Evolutionary conservation across 371 early-diverging fungal genomes (phyloP), one percentile per base, ranked within the genome.

Genomic region (Paraphysoderma sedebokerense): DNA sequence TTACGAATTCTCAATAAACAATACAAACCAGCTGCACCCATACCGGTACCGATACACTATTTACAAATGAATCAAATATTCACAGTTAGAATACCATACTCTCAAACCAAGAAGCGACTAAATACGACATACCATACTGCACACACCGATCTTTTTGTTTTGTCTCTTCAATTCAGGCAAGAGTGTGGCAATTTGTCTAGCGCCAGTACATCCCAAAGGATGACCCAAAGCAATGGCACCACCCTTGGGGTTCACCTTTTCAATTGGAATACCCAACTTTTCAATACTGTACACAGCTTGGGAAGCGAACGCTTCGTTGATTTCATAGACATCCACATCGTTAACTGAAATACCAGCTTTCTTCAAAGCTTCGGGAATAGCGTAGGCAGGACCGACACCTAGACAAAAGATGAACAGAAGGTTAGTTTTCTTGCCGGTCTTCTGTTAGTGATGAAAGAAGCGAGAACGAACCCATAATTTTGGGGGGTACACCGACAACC

Each of bases 291-390:
- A 92, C 41, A 92, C 78, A 19, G 90, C 84, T 70, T 97, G 96
- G 53, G 92, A 92, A 27, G 97, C 97, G 67, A 98, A 97, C 22
- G 98, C 98, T 67, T 97, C 97, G 71, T 97, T 98, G 57, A 92
- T 77, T 66, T 88, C 87, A 46, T 70, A 72, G 38, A 86, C 56
- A 51, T 81, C 83, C 17, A 97, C 72, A 60, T 98, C 87, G 44
- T 74, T 62, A 40, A 84, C 47, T 32, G 60, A 60, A 44, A 97
- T 59, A 20, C 87, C 85, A 45, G 88, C 83, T 62, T 85, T 77
- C 58, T 82, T 67, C 51, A 85, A 68, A 30, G 84, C 92, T 0
- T 72, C 77, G 19, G 98, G 98, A 62, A 96, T 93, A 44, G 96
- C 92, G 51, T 69, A 76, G 22, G 88, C 92, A 17, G 90, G 92